Evolutionary conservation across 2,329 filamentous ascomycete species (phyloP), one percentile per base, ranked within the genome.

Genomic region (Aphanoascus verrucosus): DNA sequence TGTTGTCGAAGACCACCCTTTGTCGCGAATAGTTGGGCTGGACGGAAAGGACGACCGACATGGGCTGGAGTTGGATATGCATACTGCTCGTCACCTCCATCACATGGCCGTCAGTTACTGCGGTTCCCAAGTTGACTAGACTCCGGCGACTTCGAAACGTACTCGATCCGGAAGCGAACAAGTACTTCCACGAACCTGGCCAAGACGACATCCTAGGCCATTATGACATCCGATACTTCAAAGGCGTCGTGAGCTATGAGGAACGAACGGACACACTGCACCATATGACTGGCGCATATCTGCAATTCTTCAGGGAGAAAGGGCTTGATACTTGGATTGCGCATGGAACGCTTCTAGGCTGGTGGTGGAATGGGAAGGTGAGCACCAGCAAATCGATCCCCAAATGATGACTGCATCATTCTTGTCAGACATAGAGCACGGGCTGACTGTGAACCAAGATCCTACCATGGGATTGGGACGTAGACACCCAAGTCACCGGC

Each of bases 241-340:
- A 75, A 38, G 69, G 75, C n/a, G 64, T 76, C 2, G 77, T 90
- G 7, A 70, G 75, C 12, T 85, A 89, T 67, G 78, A 80, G 38
- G 78, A 83, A 58, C 81, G 86, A 62, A 76, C 77, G n/a, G 72
- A 79, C 28, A 81, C 80, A 5, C 77, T 91, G 53, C 76, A 77
- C 48, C 77, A 86, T 65, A 80, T 93, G 59, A 79, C 89, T 59
- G 80, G 82, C 57, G 83, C 85, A 49, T 93, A 93, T 69, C 76
- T 93, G 43, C 74, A 76, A 44, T 82, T 80, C 53, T 84, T 86
- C 67, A 72, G 74, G 43, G 73, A 78, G 15, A 74, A 83, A 52
- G 79, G 80, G 5, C 70, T 88, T 57, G 86, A 91, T 69, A 91
- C 88, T 0, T 93, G 88, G 88, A 81, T 94, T 55, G 87, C 88